Conservation (phyloP, 106 monocot species). For the Iris macrosiphon region DNA sequence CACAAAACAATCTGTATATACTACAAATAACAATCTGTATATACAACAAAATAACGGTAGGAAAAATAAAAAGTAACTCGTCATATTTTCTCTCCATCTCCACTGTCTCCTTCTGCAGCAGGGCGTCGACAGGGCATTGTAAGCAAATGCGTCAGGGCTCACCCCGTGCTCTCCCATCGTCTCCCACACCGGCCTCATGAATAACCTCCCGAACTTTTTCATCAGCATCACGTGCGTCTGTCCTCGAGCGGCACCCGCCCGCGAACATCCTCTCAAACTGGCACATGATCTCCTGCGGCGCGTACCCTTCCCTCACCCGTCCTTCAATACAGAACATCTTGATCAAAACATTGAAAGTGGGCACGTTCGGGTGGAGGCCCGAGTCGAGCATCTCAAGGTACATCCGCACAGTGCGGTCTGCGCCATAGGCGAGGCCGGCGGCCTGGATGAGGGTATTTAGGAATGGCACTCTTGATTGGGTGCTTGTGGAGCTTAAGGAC, state of each 20-base stretch:
- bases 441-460: constrained; percentile 76
- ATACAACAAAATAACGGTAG: too few species aligned
- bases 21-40: too few species aligned
- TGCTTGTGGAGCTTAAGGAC: constrained; percentile 64
- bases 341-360: constrained; percentile 61
- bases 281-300: constrained; percentile 52
- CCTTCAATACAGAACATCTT: constrained; percentile 68
- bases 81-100: constrained; percentile 82
- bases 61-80: too few species aligned
- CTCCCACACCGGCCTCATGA: constrained; percentile 79
- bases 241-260: constrained; percentile 56
- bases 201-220: constrained; percentile 93
- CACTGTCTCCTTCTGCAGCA: constrained; percentile 80
- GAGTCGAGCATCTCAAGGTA: constrained; percentile 71
- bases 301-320: constrained; percentile 56
- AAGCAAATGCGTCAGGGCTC: constrained; percentile 84
- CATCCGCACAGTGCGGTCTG: constrained; percentile 44
- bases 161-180: constrained; percentile 63
- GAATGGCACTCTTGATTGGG: constrained; percentile 44
- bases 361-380: constrained; percentile 53
- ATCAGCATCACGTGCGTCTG: constrained; percentile 90
- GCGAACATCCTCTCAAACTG: constrained; percentile 68
- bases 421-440: constrained; percentile 42
- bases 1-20: too few species aligned
- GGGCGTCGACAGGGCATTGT: constrained; percentile 79